Evolutionary conservation across 805 yeast genomes (phyloP).

Genomic region (Saccharomycopsis fermentans): DNA sequence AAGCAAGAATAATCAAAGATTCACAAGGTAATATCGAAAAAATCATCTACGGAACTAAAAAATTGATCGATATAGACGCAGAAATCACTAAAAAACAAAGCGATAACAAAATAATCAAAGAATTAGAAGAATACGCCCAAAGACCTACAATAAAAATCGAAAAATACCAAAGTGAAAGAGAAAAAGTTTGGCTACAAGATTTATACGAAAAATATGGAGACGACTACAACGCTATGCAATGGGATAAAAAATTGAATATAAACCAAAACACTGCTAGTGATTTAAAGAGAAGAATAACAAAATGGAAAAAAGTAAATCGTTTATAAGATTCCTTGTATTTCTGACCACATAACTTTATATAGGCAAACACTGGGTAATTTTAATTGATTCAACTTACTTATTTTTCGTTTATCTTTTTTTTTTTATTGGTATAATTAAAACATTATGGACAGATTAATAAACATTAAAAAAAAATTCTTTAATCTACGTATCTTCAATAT

Average conservation of each 20-base stretch:
- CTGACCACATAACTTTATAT: not conserved
- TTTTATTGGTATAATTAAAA: no score
- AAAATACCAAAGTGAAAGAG: constrained; percentile 59
- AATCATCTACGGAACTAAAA: constrained; percentile 60
- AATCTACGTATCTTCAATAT: no score
- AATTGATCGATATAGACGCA: constrained; percentile 26
- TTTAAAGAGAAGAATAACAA: constrained; percentile 55
- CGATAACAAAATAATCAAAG: constrained; percentile 45
- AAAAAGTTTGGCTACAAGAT: constrained; percentile 56
- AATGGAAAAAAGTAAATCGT: constrained; percentile 50
- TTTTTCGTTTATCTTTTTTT: no score
- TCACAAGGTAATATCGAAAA: constrained; percentile 54
- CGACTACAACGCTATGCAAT: constrained; percentile 79
- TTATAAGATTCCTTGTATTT: not conserved
- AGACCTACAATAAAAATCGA: constrained; percentile 33
- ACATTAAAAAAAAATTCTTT: no score
- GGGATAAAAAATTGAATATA: constrained; percentile 79
- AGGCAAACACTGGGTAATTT: no score
- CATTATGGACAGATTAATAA: no score
- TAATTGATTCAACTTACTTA: no score
- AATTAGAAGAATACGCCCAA: constrained; percentile 54
- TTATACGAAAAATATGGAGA: constrained; percentile 77
- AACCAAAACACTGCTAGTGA: constrained; percentile 83
- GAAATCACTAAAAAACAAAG: constrained; percentile 20
- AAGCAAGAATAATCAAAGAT: constrained; percentile 68